phyloP scores from a whole-genome alignment of 169 alveolate genomes.

The Plasmodium gonderi region DNA sequence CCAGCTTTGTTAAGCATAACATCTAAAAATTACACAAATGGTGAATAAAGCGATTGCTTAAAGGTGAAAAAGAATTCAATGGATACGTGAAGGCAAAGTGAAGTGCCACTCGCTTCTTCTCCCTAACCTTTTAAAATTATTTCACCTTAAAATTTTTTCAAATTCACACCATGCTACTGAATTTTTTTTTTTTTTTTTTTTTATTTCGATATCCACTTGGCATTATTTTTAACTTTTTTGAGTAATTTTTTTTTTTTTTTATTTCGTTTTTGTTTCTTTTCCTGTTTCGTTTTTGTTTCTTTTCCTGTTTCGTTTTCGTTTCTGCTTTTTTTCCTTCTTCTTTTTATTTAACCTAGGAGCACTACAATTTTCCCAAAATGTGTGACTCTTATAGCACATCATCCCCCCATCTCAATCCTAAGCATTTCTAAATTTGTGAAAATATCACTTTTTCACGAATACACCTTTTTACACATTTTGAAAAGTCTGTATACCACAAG shows the following conservation, averaged over 20 bases:
- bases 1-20: neutral
- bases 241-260: neutral
- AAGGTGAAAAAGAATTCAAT: too few relatives aligned
- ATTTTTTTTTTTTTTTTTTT: neutral
- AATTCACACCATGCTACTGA: neutral
- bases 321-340: too few relatives aligned
- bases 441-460: neutral
- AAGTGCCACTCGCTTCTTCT: neutral
- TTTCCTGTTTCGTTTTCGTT: neutral
- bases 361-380: neutral
- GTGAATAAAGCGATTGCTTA: neutral
- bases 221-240: neutral
- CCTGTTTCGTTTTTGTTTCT: neutral
- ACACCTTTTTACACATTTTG: slow-evolving; percentile 30
- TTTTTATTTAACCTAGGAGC: too few relatives aligned
- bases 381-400: neutral
- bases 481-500: slow-evolving; percentile 11
- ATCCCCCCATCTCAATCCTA: neutral
- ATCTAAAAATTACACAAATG: neutral
- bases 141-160: neutral
- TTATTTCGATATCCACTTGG: neutral
- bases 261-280: neutral
- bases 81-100: neutral
- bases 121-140: neutral
- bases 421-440: slow-evolving; percentile 14